A percentile compares a stretch with the other conserved stretches of the same genome.
phyloP scores from a whole-genome alignment of 768 basidiomycete species.

The Clavaria fumosa region DNA sequence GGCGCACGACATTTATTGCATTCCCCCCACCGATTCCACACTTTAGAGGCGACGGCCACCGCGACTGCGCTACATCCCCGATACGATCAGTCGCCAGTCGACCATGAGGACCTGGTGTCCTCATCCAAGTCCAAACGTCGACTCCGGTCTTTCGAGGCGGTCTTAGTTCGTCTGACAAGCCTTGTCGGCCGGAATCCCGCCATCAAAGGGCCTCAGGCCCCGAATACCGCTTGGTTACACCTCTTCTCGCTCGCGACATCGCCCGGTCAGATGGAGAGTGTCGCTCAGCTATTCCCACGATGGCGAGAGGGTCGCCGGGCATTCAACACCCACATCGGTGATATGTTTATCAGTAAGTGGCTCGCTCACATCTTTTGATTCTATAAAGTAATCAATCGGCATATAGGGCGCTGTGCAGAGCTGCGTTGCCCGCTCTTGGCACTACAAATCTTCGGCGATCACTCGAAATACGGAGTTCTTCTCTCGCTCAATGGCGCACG shows the following conservation, averaged over 20 bases:
- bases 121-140: too few species aligned
- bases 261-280: conserved; percentile 31
- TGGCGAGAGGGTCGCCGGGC: conserved; percentile 31
- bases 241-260: conserved; percentile 35
- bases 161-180: too few species aligned
- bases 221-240: conserved; percentile 33
- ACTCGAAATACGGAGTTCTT: conserved; percentile 40
- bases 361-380: not conserved
- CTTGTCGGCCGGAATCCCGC: not conserved
- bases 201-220: conserved; percentile 18
- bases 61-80: conserved; percentile 38
- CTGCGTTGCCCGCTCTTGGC: conserved; percentile 40
- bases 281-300: conserved; percentile 31
- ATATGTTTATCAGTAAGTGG: conserved; percentile 42
- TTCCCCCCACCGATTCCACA: conserved; percentile 31
- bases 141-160: too few species aligned
- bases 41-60: conserved; percentile 32
- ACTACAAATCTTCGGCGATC: conserved; percentile 45
- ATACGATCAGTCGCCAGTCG: conserved; percentile 37
- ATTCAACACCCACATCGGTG: conserved; percentile 26
- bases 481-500: conserved; percentile 38
- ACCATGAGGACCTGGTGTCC: conserved; percentile 39
- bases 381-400: not conserved
- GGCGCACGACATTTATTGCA: conserved; percentile 45
- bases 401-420: conserved; percentile 45